Evolutionary conservation across 495 filamentous ascomycete genomes (phyloP).

Genomic region (Chaetomidium leptoderma): DNA sequence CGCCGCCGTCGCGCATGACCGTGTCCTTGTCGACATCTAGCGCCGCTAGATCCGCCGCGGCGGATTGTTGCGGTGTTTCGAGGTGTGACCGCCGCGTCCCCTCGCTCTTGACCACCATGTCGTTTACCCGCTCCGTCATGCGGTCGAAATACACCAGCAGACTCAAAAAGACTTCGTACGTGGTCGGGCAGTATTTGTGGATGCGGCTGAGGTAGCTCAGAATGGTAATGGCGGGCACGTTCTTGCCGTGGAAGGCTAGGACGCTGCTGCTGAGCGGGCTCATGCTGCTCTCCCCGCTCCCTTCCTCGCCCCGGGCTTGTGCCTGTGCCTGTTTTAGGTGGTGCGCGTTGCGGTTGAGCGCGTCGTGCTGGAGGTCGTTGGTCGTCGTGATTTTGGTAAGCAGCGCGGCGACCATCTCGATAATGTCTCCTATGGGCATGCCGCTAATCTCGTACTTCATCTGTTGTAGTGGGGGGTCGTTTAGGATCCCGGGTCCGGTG

Average conservation of each 20-base stretch:
- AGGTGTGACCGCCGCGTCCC: constrained; percentile 31
- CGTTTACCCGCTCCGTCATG: constrained; percentile 96
- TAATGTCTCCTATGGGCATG: constrained; percentile 96
- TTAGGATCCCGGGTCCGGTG: constrained; percentile 44
- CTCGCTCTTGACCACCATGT: constrained; percentile 45
- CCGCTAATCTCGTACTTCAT: constrained; percentile 90
- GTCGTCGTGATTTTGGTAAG: constrained; percentile 97
- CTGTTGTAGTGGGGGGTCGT: constrained; percentile 47
- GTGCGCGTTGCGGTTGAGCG: constrained; percentile 44
- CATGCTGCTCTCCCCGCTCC: constrained; percentile 59
- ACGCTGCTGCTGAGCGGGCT: constrained; percentile 83
- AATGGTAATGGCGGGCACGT: constrained; percentile 95
- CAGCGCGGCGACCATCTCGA: constrained; percentile 99
- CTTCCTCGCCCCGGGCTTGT: constrained; percentile 39
- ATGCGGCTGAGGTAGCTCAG: constrained; percentile 93
- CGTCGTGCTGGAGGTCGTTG: constrained; percentile 90
- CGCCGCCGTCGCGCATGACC: constrained; percentile 34
- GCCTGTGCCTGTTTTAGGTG: constrained; percentile 46
- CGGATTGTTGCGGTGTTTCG: constrained; percentile 21
- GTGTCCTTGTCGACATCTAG: constrained; percentile 27
- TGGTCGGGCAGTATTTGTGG: constrained; percentile 98
- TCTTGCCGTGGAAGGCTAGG: constrained; percentile 98
- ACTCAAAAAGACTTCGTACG: constrained; percentile 96
- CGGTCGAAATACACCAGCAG: constrained; percentile 96
- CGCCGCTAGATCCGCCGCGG: neutral